Percentiles rank a stretch among this genome's conserved stretches.
phyloP scores from a whole-genome alignment of 2,329 filamentous ascomycete genomes.

The Claviceps arundinis region DNA sequence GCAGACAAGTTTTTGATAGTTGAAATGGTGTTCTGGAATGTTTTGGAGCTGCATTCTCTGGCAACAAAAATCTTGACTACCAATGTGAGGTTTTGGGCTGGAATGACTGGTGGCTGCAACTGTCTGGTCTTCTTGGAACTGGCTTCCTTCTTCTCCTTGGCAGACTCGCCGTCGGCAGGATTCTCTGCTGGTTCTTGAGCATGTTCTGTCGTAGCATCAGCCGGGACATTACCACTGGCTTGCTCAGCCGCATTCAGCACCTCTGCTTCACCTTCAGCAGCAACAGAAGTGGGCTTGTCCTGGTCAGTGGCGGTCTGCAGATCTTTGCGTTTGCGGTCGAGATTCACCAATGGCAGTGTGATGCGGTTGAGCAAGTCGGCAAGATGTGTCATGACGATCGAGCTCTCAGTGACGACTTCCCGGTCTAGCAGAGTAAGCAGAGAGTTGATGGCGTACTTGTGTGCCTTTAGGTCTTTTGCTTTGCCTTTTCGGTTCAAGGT shows the following conservation, averaged over 20 bases:
- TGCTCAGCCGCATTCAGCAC: constrained; percentile 14
- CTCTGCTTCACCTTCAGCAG: constrained; percentile 17
- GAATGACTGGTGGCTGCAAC: constrained; percentile 71
- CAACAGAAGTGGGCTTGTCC: constrained; percentile 11
- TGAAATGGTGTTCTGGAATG: constrained; percentile 91
- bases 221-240: constrained; percentile 7
- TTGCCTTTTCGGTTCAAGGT: constrained; percentile 75
- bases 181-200: constrained; percentile 14
- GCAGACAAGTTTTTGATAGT: constrained; percentile 97
- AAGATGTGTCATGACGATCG: constrained; percentile 88
- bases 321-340: constrained; percentile 48
- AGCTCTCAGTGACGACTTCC: constrained; percentile 92
- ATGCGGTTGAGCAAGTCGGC: constrained; percentile 79
- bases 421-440: constrained; percentile 78
- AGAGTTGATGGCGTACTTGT: constrained; percentile 85
- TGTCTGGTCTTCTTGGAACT: constrained; percentile 39
- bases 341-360: constrained; percentile 68
- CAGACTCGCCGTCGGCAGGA: constrained; percentile 16
- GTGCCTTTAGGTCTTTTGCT: constrained; percentile 67
- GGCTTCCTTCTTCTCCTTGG: constrained; percentile 26
- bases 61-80: constrained; percentile 96
- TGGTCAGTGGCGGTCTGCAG: constrained; percentile 23
- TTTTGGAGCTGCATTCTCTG: constrained; percentile 92
- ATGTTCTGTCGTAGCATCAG: constrained; percentile 13
- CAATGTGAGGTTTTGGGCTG: constrained; percentile 75